Base-by-base conservation (phyloP, 192 early-diverging fungal species). In the Coemansia sp. region DNA sequence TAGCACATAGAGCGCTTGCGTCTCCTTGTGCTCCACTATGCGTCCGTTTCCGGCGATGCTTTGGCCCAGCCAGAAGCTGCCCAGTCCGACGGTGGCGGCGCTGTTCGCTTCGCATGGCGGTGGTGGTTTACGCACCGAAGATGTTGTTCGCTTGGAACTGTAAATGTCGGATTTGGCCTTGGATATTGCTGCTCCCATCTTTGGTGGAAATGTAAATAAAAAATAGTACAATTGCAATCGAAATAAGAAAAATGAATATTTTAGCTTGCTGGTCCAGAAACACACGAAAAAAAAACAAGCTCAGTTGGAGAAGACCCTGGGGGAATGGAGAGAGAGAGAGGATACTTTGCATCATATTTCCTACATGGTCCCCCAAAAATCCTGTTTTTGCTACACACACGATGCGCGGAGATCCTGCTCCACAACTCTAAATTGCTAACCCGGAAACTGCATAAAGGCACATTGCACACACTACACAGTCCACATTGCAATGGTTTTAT, bases 41-140 rank as follows among this genome's bases (percentile, higher is more conserved):
- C 92, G 91, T 23, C 93, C 88, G 79, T 91, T 93, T 25, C 93
- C 94, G 66, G 93, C 89, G 0, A 98, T 91, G 5, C 86, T 86
- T 35, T 93, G 84, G n/a, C 93, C 76, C 50, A 96, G 80, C 67
- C 88, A 84, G 71, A 97, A 98, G 66, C 95, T 89, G 48, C 82
- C 75, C 43, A 93, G 76, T 42, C 92, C 54, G 23, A 69, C 20
- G 19, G 46, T 20, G 46, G 46, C 4, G 46, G 46, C 15, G 45
- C 17, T 19, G 17, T 0, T 6, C 13, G 46, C 15, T 7, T 17
- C 15, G 46, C 0, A 10, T 40, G 43, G 9, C 36, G 22, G 14
- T 23, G 23, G 11, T 45, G 40, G 14, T 22, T 11, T 32, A 6
- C 45, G 40, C 8, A 17, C 9, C 32, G 23, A 42, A 17, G 42